Evolutionary conservation across 1,284 basidiomycete species (phyloP).

Genomic region (Peniophora sp.): DNA sequence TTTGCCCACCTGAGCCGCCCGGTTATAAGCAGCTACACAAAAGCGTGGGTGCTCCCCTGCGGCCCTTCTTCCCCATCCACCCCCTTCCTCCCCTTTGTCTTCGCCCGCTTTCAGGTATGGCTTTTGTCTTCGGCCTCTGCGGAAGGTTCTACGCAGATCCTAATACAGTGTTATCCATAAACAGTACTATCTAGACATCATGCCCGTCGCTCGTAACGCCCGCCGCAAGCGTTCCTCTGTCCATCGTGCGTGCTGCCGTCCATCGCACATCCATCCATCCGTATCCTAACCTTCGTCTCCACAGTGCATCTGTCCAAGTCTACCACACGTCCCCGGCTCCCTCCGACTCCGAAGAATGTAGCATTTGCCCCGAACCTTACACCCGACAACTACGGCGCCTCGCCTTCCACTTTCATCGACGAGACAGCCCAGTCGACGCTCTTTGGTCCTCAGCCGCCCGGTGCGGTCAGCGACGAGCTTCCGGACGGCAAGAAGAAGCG

Average conservation of each 20-base stretch:
- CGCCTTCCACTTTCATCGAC: conserved; percentile 26
- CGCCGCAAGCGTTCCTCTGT: neutral
- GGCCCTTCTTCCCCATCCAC: too few relatives aligned
- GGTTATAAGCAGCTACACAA: too few relatives aligned
- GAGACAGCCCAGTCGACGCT: conserved; percentile 22
- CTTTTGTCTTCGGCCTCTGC: too few relatives aligned
- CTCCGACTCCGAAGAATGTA: conserved; percentile 42
- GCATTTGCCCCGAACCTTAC: conserved; percentile 71
- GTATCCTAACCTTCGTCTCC: conserved; percentile 2
- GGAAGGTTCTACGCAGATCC: too few relatives aligned
- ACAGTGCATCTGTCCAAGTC: conserved; percentile 39
- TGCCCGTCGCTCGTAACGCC: neutral
- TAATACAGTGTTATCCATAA: too few relatives aligned
- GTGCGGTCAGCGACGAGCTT: conserved; percentile 4
- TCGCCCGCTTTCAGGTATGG: too few relatives aligned
- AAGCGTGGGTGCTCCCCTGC: too few relatives aligned
- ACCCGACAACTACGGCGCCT: conserved; percentile 48
- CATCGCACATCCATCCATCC: conserved; percentile 1
- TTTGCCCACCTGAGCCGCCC: too few relatives aligned
- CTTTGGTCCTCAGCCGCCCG: conserved; percentile 20
- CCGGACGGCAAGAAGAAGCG: conserved; percentile 26
- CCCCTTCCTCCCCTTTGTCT: too few relatives aligned
- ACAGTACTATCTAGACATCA: neutral
- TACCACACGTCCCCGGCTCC: conserved; percentile 39
- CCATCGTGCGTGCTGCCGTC: neutral